A percentile compares a stretch with the other conserved stretches of the same genome.
Conservation (phyloP, 805 yeast genomes). For the Candida silvicultrix region DNA sequence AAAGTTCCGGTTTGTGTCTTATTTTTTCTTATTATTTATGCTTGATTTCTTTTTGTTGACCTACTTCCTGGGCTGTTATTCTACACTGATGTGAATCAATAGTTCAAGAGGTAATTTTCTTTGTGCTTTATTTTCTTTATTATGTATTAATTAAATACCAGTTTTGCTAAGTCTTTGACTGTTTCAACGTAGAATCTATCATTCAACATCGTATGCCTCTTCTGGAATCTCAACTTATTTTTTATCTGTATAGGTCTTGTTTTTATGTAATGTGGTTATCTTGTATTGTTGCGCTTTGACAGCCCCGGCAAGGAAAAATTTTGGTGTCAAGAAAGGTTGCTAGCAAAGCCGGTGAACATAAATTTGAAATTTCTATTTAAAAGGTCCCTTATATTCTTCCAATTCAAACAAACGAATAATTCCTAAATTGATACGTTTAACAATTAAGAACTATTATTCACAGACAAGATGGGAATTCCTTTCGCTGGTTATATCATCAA, state of each 20-base stretch:
- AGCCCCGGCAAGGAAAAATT: neutral
- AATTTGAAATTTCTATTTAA: neutral
- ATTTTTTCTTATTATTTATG: neutral
- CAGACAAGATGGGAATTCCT: neutral
- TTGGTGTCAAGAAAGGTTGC: neutral
- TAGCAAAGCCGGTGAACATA: neutral
- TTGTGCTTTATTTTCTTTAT: neutral
- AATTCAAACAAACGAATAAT: neutral
- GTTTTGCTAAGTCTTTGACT: too few species aligned
- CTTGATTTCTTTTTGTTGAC: too few species aligned
- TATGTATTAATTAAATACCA: neutral
- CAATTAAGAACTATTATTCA: too few species aligned
- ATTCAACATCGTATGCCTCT: too few species aligned
- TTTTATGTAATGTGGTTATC: too few species aligned
- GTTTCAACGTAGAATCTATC: too few species aligned
- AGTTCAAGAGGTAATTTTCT: too few species aligned
- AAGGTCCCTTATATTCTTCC: neutral
- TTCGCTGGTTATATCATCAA: constrained; percentile 5
- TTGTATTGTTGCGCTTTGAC: neutral
- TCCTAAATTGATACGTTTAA: neutral
- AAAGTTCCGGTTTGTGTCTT: neutral
- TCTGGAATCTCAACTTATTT: too few species aligned
- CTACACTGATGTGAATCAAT: neutral
- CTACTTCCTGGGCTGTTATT: neutral
- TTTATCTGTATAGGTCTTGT: too few species aligned